phyloP scores from a whole-genome alignment of 306 rosid genomes.

The Sicyos baderoa region DNA sequence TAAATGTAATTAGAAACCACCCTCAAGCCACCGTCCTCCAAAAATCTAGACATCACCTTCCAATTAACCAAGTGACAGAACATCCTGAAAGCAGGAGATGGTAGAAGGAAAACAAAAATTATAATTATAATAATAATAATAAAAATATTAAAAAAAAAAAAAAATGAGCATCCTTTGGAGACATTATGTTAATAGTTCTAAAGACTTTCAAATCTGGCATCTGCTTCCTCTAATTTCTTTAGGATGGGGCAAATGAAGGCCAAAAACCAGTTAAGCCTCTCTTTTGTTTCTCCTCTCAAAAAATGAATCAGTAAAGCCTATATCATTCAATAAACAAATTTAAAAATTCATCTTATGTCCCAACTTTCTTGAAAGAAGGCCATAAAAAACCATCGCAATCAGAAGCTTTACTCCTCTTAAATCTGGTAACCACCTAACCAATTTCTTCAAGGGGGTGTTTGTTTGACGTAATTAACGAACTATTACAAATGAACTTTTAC shows the following conservation, averaged over 20 bases:
- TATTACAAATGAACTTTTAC: too few species aligned
- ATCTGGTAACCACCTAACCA: background rate
- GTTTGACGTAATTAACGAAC: too few species aligned
- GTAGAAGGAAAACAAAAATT: background rate
- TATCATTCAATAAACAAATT: background rate
- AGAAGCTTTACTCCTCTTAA: background rate
- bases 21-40: background rate
- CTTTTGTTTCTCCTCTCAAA: too few species aligned
- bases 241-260: background rate
- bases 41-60: background rate
- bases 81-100: background rate
- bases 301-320: background rate
- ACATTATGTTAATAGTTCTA: constrained; percentile 4
- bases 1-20: background rate
- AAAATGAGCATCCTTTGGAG: background rate
- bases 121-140: too few species aligned
- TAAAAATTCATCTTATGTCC: background rate
- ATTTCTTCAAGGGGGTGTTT: background rate
- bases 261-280: background rate
- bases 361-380: background rate
- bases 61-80: background rate
- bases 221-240: constrained; percentile 3
- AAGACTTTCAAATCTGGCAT: background rate
- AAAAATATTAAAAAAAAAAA: too few species aligned
- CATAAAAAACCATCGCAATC: background rate